Evolutionary conservation across 768 basidiomycete genomes (phyloP).

Genomic region (Suillus subalutaceus): DNA sequence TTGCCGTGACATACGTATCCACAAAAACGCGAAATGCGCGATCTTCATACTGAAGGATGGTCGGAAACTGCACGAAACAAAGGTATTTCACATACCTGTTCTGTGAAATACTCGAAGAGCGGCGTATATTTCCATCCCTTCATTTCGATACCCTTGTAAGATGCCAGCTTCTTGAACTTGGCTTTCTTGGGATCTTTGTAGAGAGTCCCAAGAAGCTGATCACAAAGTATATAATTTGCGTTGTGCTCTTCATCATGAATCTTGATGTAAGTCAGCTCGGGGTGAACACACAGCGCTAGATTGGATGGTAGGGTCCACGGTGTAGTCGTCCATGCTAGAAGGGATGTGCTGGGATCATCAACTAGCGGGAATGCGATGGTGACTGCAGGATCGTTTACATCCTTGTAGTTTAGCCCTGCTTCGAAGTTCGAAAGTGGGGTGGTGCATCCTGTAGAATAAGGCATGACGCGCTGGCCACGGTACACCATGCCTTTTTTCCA

Average conservation of each 20-base stretch:
- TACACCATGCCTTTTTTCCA: conserved; percentile 93
- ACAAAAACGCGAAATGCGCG: conserved; percentile 86
- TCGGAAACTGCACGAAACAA: neutral
- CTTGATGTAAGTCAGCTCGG: conserved; percentile 95
- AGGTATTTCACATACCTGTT: conserved; percentile 59
- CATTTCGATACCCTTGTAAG: conserved; percentile 90
- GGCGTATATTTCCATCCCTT: conserved; percentile 96
- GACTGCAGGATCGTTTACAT: conserved; percentile 94
- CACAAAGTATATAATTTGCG: conserved; percentile 90
- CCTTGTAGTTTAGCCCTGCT: conserved; percentile 88
- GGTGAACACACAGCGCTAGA: conserved; percentile 93
- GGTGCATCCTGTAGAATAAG: conserved; percentile 94
- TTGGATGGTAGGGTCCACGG: conserved; percentile 99
- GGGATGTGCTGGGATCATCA: conserved; percentile 86
- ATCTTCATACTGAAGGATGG: conserved; percentile 74
- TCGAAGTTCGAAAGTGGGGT: conserved; percentile 98
- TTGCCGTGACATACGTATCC: conserved; percentile 92
- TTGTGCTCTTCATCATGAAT: conserved; percentile 89
- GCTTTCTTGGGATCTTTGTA: conserved; percentile 99
- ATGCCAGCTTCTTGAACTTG: conserved; percentile 88
- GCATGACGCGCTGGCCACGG: conserved; percentile 93
- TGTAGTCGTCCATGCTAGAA: conserved; percentile 98
- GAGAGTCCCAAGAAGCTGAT: conserved; percentile 79
- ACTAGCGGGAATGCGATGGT: conserved; percentile 93
- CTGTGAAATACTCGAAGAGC: conserved; percentile 95